Base-by-base conservation (phyloP, 805 yeast genomes). In the baker's yeast (Saccharomyces cerevisiae) region DNA sequence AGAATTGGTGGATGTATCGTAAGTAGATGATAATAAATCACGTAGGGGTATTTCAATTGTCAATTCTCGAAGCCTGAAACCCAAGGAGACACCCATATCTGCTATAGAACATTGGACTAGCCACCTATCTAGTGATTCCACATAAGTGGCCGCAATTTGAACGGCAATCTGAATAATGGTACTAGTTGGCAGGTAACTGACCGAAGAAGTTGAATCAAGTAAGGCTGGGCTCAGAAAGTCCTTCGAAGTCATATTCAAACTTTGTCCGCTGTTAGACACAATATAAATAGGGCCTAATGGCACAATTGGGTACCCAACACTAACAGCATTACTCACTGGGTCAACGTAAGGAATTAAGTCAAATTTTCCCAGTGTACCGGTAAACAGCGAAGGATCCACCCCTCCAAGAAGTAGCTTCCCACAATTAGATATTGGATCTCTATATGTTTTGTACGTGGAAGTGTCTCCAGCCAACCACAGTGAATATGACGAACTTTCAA, bases 61-160 rank as follows among this genome's bases (percentile, higher is more conserved):
- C 46, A 82, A 66, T 43, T 79, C 76, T 14, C 83, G 86, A 61
- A 87, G 73, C 22, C 70, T 60, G 63, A 85, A 78, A 49, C 77
- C 74, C 8, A 87, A 53, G 0, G 76, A 69, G 1, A 88, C 89
- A 26, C 76, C 67, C 8, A 76, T 60, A 4, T 68, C 61, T 1
- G 74, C 76, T 14, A 84, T 70, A 11, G 77, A 69, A 70, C 94
- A 87, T 55, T 78, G 78, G 13, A 84, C 83, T 14, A 84, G 61
- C 92, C 92, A 87, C 17, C 76, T 61, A 26, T 71, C 72, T 6
- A 74, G 62, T 5, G 73, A 71, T 3, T 70, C 65, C 2, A 79
- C 75, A 63, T 80, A 87, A 57, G 75, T 79, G 0, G 92, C 92
- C 61, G 83, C 83, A 43, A 84, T 70, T 67, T 87, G 91, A 27